phyloP scores from a whole-genome alignment of 2,329 filamentous ascomycete species.

The Fusarium drepaniforme region DNA sequence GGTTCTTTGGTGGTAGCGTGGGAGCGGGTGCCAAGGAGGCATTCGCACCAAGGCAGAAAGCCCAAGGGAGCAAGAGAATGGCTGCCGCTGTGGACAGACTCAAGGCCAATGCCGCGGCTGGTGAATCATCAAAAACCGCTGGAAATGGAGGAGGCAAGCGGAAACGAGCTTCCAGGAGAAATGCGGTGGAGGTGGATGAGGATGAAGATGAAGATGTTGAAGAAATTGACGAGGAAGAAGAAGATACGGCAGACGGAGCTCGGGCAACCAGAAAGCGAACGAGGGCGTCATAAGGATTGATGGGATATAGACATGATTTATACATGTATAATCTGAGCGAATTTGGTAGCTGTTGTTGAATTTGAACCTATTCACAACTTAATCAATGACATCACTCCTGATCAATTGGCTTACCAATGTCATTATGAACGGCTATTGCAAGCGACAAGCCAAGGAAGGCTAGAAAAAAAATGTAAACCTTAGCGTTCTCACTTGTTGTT shows the following conservation, averaged over 20 bases:
- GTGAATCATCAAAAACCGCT: slow-evolving; percentile 8
- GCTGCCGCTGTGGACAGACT: slow-evolving; percentile 78
- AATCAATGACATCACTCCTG: slow-evolving; percentile 1
- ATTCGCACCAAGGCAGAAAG: slow-evolving; percentile 77
- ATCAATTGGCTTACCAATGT: not conserved
- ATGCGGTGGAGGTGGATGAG: slow-evolving; percentile 21
- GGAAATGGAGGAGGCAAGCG: slow-evolving; percentile 39
- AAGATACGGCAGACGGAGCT: slow-evolving; percentile 9
- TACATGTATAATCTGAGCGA: not conserved
- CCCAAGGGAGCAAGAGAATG: slow-evolving; percentile 78
- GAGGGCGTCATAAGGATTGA: slow-evolving; percentile 30
- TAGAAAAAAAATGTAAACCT: not conserved
- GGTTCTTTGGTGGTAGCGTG: slow-evolving; percentile 83
- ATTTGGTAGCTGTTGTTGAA: not conserved
- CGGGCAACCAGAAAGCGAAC: slow-evolving; percentile 34
- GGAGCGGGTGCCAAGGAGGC: slow-evolving; percentile 75
- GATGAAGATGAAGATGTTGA: slow-evolving; percentile 27
- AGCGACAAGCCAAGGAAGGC: not conserved
- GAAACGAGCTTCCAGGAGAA: slow-evolving; percentile 36
- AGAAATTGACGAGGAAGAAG: slow-evolving; percentile 26
- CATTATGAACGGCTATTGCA: not conserved
- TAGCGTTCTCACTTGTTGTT: not conserved
- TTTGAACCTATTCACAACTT: slow-evolving; percentile 11
- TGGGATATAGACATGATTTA: not conserved
- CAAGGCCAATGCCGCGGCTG: slow-evolving; percentile 53